Base-by-base conservation (phyloP, 805 yeast genomes). In the Saturnispora serradocipensis region DNA sequence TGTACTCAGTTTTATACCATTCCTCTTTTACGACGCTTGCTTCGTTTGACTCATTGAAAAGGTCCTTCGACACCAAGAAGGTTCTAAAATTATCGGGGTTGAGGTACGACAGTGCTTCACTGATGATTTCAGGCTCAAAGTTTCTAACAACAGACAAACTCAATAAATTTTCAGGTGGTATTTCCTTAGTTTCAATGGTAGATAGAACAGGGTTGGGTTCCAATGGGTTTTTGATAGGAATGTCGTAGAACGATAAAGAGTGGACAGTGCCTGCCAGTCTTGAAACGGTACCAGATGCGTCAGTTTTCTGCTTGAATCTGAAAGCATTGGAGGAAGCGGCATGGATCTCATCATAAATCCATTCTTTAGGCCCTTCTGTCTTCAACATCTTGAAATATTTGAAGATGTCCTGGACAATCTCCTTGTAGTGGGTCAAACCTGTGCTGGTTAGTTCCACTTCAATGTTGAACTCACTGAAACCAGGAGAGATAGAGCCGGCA, bases 1-100 rank as follows among this genome's bases (percentile, higher is more conserved):
- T 67, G 63, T 88, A 87, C 58, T 86, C 85, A 0, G 97, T 88
- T 3, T 95, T 96, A 63, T 93, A 91, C 96, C 97, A 91, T 61
- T 80, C 74, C 64, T 91, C 99, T 20, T 62, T 72, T 15, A 67
- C 56, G 50, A 73, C 70, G 45, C 77, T 67, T 2, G 36, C n/a
- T 2, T 30, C 30, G 7, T 46, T 32, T n/a, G 75, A 75, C 3
- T 81, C 74, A 6, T 73, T 74, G 49, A 79, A 72, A 5, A 47
- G 48, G 56, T 65, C 77, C 66, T 71, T 82, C 30, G 78, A 72
- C 13, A 80, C 70, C 25, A 90, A 63, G 43, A 74, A 68, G 5
- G 79, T 70, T 54, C 88, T 75, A 58, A 85, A 77, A 57, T 87
- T 88, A 22, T 75, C 71, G 0, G 82, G 75, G 39, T 62, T 74